A percentile compares a stretch with the other conserved stretches of the same genome.
These are phyloP conservation scores for Oleoguttula mirabilis DNA, from an alignment of 495 filamentous ascomycete genomes.

Conservation along the genomic window DNA sequence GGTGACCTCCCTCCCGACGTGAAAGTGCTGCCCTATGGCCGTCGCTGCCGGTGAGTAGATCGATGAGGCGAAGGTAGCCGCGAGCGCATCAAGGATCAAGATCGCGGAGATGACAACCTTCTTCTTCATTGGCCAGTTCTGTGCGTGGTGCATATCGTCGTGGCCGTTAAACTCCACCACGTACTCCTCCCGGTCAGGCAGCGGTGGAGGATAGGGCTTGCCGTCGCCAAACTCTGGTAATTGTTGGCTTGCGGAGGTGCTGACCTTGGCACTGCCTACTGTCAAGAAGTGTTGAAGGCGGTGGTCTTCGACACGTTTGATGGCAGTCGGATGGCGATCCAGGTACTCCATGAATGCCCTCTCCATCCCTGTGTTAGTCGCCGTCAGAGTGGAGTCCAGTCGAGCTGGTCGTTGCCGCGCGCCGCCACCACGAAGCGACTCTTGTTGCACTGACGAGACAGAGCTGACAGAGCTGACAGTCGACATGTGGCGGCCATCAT, in stretches of 20 bases:
- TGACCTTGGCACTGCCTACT: conserved; percentile 10
- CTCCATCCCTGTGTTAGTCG: conserved; percentile 9
- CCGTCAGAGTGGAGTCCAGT: conserved; percentile 2
- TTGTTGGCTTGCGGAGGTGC: neutral
- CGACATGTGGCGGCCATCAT: neutral
- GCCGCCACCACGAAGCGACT: neutral
- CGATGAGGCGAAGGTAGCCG: conserved; percentile 57
- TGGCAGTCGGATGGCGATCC: conserved; percentile 22
- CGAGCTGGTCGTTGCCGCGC: neutral
- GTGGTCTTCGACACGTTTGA: conserved; percentile 19
- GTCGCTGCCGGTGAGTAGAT: conserved; percentile 56
- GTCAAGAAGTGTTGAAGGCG: conserved; percentile 19
- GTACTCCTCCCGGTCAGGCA: conserved; percentile 35
- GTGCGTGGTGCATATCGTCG: conserved; percentile 45
- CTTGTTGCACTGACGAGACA: neutral
- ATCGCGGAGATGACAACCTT: conserved; percentile 64
- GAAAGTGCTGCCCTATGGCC: conserved; percentile 39
- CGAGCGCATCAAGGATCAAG: conserved; percentile 66
- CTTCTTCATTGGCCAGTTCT: conserved; percentile 69
- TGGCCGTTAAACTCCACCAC: conserved; percentile 43
- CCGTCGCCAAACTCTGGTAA: conserved; percentile 23
- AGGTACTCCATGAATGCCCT: conserved; percentile 15
- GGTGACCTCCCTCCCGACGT: conserved; percentile 47
- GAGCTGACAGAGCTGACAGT: neutral
- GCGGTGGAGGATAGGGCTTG: conserved; percentile 33